A percentile compares a stretch with the other conserved stretches of the same genome.
These are phyloP conservation scores for Penicillium sp. DNA, from an alignment of 2,329 filamentous ascomycete species.

Conservation along the genomic window DNA sequence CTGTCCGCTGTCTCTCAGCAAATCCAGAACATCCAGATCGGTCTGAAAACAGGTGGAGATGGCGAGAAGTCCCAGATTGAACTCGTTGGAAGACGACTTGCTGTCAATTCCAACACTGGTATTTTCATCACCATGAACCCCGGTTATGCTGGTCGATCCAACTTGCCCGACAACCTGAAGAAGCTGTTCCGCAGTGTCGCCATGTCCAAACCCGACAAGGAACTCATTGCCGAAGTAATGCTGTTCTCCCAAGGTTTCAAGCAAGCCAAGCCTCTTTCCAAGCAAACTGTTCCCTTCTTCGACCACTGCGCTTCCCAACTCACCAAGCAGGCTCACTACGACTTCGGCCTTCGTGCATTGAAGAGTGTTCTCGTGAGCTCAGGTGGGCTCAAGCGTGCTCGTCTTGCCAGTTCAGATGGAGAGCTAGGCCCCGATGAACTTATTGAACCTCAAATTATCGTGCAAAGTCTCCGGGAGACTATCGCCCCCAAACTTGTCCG, in stretches of 20 bases:
- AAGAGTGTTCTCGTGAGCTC: slow-evolving; percentile 99
- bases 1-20: slow-evolving; percentile 97
- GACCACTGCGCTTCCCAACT: slow-evolving; percentile 77
- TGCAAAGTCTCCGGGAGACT: slow-evolving; percentile 96
- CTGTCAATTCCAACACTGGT: slow-evolving; percentile 87
- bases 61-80: slow-evolving; percentile 89
- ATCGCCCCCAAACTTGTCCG: slow-evolving; percentile 97
- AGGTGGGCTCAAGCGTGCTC: slow-evolving; percentile 81
- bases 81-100: slow-evolving; percentile 82
- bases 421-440: slow-evolving; percentile 63
- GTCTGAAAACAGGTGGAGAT: slow-evolving; percentile 76
- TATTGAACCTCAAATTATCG: slow-evolving; percentile 93
- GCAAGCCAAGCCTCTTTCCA: slow-evolving; percentile 87
- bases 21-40: slow-evolving; percentile 98
- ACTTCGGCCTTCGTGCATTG: slow-evolving; percentile 93
- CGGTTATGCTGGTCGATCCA: slow-evolving; percentile 95
- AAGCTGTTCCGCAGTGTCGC: slow-evolving; percentile 98
- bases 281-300: slow-evolving; percentile 97
- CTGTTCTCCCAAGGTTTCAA: slow-evolving; percentile 99
- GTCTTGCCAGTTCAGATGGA: slow-evolving; percentile 59
- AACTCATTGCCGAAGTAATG: slow-evolving; percentile 99
- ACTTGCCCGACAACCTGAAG: slow-evolving; percentile 97
- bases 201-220: slow-evolving; percentile 99
- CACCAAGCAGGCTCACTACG: slow-evolving; percentile 97
- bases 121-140: slow-evolving; percentile 99